phyloP scores from a whole-genome alignment of 768 basidiomycete species.

The Russula lepida region DNA sequence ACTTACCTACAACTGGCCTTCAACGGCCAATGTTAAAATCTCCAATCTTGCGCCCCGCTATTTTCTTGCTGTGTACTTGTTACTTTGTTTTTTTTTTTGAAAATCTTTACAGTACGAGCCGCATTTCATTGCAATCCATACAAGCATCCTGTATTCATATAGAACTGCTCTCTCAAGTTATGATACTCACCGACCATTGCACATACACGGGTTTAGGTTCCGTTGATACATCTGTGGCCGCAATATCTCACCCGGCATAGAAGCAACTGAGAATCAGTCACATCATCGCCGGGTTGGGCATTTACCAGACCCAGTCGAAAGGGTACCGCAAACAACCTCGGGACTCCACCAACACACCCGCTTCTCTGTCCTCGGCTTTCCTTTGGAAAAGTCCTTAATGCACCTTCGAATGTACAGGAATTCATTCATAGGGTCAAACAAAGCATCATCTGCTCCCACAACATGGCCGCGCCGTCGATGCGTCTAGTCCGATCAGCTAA shows the following conservation, averaged over 20 bases:
- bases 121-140: constrained; percentile 6
- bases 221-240: constrained; percentile 1
- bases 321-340: neutral
- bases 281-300: neutral
- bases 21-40: neutral
- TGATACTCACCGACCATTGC: constrained; percentile 1
- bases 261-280: constrained; percentile 1
- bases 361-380: constrained; percentile 2
- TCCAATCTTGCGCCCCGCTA: neutral
- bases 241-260: neutral
- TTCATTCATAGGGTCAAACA: constrained; percentile 5
- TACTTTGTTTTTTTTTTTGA: neutral
- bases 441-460: constrained; percentile 2
- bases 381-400: constrained; percentile 1
- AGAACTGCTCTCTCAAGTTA: neutral
- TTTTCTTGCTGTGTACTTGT: constrained; percentile 13
- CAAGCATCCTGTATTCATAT: constrained; percentile 9
- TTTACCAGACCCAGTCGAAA: neutral
- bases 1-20: neutral
- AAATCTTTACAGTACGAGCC: constrained; percentile 13
- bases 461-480: neutral
- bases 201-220: neutral
- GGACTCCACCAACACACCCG: neutral
- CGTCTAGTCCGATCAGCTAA: constrained; percentile 6
- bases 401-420: neutral